phyloP scores from a whole-genome alignment of 2,329 filamentous ascomycete genomes.

The Akanthomyces dipterigenus region DNA sequence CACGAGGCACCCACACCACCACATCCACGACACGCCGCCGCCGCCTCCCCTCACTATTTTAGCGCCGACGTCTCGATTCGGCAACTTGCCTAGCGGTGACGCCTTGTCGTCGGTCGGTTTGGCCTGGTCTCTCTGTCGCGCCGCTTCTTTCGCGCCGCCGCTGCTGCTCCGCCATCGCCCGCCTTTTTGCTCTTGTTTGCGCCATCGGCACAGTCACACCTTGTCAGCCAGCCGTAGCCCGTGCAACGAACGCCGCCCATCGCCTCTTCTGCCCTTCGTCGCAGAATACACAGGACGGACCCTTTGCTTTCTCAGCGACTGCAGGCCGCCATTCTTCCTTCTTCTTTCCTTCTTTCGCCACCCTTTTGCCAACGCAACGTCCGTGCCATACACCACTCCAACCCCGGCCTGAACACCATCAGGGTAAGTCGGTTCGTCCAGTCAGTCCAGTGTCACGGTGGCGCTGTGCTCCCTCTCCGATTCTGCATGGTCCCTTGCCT shows the following conservation, averaged over 20 bases:
- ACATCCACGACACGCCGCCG: background rate
- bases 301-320: no score
- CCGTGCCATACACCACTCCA: background rate
- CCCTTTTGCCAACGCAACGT: background rate
- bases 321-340: background rate
- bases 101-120: constrained; percentile 1
- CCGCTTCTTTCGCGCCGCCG: background rate
- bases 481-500: background rate
- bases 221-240: background rate
- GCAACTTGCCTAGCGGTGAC: constrained; percentile 10
- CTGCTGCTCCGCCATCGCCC: background rate
- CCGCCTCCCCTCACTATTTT: constrained; percentile 7
- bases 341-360: background rate
- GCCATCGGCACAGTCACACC: constrained; percentile 7
- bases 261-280: background rate
- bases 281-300: background rate
- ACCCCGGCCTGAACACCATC: background rate
- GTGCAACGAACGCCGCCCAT: background rate
- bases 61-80: constrained; percentile 10
- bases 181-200: constrained; percentile 2
- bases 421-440: constrained; percentile 1
- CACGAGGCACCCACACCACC: background rate
- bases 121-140: background rate
- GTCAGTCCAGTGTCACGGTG: background rate
- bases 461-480: background rate